Evolutionary conservation across 1,139 yeast genomes (phyloP), one percentile per base, ranked within the genome.

Genomic region (Zygosaccharomyces sapae): DNA sequence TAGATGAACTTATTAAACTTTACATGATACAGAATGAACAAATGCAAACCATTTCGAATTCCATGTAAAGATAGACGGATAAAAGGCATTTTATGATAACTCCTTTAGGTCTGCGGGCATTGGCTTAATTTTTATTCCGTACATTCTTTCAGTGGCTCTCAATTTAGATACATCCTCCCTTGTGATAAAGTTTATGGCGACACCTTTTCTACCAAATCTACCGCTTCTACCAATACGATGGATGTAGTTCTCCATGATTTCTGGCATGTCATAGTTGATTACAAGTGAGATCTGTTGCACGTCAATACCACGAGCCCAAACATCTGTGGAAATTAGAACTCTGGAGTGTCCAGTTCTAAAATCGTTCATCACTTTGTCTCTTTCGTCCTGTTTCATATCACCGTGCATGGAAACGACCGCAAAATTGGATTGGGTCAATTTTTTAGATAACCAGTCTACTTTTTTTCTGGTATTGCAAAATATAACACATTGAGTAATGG

Each of bases 221-320:
- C 97, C 97, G 9, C 95, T 86, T 62, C 97, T 79, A 51, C 97
- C 98, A 54, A 92, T 90, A 63, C 97, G 77, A 68, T 90, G 98
- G 52, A 90, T 80, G 65, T 90, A 90, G 70, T 87, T 90, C 65
- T 89, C 97, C 62, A 81, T 79, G 65, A 85, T 92, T 43, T 73
- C 68, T 0, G 97, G 97, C 55, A 92, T 69, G 66, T 90, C 97
- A 68, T 88, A 92, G 70, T 90, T 92, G 46, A 92, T 85, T 24
- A 92, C 98, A 48, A 90, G 72, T 0, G 96, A 87, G n/a, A 90
- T 95, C 65, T 90, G 97, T 69, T 90, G 98, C 24, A 90, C 97
- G 67, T 90, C 97, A 48, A 90, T 90, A 45, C 98, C 98, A 65
- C 97, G 76, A 1, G 98, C 97, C 95, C 96, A 89, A 39, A 92